Evolutionary conservation across 257 asterid genomes (phyloP).

Genomic region (Salvia splendens): DNA sequence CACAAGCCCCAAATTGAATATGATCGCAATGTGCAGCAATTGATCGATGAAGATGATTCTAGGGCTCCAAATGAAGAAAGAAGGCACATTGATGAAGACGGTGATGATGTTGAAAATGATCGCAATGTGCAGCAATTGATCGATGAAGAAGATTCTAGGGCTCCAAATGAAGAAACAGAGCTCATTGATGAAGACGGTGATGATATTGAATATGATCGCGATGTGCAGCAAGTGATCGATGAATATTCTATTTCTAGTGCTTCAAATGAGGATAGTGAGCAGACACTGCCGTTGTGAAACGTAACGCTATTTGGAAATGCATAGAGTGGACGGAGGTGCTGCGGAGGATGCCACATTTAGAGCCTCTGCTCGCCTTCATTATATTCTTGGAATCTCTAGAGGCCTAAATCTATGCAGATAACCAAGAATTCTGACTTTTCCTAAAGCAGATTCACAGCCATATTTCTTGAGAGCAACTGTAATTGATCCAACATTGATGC

Average conservation of each 20-base stretch:
- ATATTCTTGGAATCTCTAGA: conserved; percentile 19
- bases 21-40: background rate
- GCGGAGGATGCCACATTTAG: conserved; percentile 70
- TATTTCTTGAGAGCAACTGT: background rate
- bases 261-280: conserved; percentile 1
- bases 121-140: no score
- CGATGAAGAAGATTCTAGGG: no score
- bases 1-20: background rate
- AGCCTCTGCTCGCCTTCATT: conserved; percentile 39
- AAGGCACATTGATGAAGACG: no score
- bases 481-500: no score
- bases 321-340: conserved; percentile 69
- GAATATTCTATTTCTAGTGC: background rate
- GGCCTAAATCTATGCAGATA: background rate
- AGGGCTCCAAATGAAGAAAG: background rate
- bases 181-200: no score
- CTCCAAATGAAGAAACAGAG: background rate
- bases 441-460: conserved; percentile 19
- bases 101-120: no score
- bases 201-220: no score
- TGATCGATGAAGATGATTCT: no score
- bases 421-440: conserved; percentile 1
- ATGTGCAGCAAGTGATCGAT: no score
- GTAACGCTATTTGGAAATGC: conserved; percentile 50
- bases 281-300: conserved; percentile 56